A percentile compares a stretch with the other conserved stretches of the same genome.
Evolutionary conservation across 306 rosid species (phyloP).

Genomic region (Prunus mira): DNA sequence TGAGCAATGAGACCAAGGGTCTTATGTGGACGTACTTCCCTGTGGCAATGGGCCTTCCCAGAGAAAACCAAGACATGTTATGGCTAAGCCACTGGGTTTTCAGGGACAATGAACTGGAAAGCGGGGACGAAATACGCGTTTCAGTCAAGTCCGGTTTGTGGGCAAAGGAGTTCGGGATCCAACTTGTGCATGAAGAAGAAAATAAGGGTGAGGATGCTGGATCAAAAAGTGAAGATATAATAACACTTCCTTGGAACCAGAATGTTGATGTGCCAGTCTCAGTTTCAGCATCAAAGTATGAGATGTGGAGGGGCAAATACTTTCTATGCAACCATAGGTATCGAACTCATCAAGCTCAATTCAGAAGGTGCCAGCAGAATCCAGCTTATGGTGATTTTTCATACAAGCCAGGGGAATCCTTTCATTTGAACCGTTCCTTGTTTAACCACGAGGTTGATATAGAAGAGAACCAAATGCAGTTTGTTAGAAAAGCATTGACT

Average conservation of each 20-base stretch:
- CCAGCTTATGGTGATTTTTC: background rate
- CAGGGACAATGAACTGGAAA: too few species aligned
- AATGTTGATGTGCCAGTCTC: too few species aligned
- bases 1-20: background rate
- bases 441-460: background rate
- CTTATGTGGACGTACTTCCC: background rate
- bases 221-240: too few species aligned
- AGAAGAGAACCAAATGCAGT: background rate
- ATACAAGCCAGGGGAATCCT: background rate
- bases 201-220: too few species aligned
- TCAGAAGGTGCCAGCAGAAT: background rate
- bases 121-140: too few species aligned
- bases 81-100: too few species aligned
- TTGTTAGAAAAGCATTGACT: background rate
- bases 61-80: too few species aligned
- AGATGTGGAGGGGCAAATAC: background rate
- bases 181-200: too few species aligned
- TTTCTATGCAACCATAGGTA: background rate
- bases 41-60: too few species aligned
- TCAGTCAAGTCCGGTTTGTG: too few species aligned
- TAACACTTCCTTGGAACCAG: too few species aligned
- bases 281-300: background rate
- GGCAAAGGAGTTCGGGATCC: too few species aligned
- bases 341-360: background rate
- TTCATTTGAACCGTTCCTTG: background rate